Evolutionary conservation across 192 early-diverging fungal species (phyloP).

Genomic region (Chytriomyces confervae): DNA sequence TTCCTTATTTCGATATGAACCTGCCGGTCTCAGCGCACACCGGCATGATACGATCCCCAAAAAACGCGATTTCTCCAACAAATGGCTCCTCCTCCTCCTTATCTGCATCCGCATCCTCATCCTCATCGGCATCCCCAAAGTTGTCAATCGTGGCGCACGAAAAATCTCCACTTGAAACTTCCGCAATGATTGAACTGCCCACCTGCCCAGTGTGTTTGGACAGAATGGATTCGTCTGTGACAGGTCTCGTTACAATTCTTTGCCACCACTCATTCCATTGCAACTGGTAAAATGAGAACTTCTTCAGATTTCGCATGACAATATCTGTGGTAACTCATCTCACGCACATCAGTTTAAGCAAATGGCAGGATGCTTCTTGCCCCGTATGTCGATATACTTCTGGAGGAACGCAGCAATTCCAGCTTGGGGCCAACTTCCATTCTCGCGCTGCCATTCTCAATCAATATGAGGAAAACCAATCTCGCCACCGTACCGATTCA

Average conservation of each 20-base stretch:
- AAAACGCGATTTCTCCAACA: not conserved
- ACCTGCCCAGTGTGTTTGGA: constrained; percentile 98
- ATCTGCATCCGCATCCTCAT: constrained; percentile 35
- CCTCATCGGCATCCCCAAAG: constrained; percentile 22
- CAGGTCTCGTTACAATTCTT: constrained; percentile 87
- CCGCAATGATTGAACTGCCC: constrained; percentile 70
- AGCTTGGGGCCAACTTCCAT: constrained; percentile 23
- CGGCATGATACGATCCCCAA: not conserved
- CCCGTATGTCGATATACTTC: constrained; percentile 86
- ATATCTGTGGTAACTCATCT: not conserved
- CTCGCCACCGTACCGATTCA: too few relatives aligned
- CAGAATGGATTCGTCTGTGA: constrained; percentile 86
- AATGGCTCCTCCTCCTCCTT: constrained; percentile 48
- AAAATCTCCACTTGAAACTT: not conserved
- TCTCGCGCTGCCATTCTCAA: constrained; percentile 21
- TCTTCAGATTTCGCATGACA: not conserved
- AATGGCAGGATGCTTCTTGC: constrained; percentile 89
- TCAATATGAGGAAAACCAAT: too few relatives aligned
- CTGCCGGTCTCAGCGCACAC: too few relatives aligned
- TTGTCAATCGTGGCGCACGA: not conserved
- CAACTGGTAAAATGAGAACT: constrained; percentile 58
- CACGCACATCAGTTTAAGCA: constrained; percentile 56
- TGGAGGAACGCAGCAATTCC: constrained; percentile 37
- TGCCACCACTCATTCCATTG: constrained; percentile 98
- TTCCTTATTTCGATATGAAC: not conserved